These are phyloP conservation scores for Oenanthe javanica DNA, from an alignment of 140 eudicot species.

Conservation along the genomic window DNA sequence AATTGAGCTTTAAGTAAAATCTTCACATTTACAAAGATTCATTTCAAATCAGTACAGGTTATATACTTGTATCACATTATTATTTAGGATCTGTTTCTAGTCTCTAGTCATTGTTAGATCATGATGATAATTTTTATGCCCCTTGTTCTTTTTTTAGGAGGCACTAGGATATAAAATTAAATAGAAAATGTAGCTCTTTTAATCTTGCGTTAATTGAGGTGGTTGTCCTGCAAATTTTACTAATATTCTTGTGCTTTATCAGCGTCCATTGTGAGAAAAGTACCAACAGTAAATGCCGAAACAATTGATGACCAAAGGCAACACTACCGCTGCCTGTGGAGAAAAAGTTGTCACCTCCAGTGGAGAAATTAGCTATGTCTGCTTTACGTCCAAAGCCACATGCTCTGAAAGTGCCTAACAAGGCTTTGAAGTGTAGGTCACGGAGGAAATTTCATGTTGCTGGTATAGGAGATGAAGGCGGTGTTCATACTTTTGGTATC, in stretches of 20 bases:
- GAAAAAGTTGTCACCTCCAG: too few relatives aligned
- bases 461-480: conserved; percentile 39
- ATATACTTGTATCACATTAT: conserved; percentile 35
- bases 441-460: conserved; percentile 58
- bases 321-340: conserved; percentile 6
- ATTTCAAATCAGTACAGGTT: too few relatives aligned
- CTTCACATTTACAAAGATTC: too few relatives aligned
- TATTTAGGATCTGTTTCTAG: too few relatives aligned
- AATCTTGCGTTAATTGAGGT: not conserved
- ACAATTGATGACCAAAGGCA: conserved; percentile 30
- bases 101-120: too few relatives aligned
- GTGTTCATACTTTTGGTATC: too few relatives aligned
- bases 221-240: not conserved
- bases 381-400: too few relatives aligned
- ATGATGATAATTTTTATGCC: too few relatives aligned
- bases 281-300: conserved; percentile 84
- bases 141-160: not conserved
- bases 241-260: conserved; percentile 13
- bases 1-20: too few relatives aligned
- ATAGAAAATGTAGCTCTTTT: conserved; percentile 10
- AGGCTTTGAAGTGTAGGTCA: conserved; percentile 69
- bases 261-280: conserved; percentile 40
- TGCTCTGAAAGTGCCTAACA: conserved; percentile 29
- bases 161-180: not conserved
- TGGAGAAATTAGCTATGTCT: too few relatives aligned